Evolutionary conservation across 495 filamentous ascomycete genomes (phyloP).

Genomic region (Xylaria telfairii): DNA sequence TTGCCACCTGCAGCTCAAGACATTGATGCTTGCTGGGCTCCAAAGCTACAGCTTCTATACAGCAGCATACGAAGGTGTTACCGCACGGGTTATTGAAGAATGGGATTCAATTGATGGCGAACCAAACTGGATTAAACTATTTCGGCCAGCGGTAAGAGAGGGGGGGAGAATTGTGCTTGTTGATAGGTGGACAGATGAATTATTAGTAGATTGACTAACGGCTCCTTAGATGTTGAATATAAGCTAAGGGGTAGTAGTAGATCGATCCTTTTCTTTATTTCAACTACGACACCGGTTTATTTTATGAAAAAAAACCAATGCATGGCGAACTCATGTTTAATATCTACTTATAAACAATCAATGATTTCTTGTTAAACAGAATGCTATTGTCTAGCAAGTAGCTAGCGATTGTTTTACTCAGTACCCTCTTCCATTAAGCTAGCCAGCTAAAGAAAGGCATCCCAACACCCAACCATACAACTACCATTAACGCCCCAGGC

Average conservation of each 20-base stretch:
- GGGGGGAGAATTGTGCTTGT: slow-evolving; percentile 35
- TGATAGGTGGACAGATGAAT: slow-evolving; percentile 29
- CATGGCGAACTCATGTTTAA: no score
- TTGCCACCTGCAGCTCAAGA: slow-evolving; percentile 31
- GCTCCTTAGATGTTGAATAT: no score
- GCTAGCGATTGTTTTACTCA: slow-evolving; percentile 26
- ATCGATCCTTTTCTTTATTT: no score
- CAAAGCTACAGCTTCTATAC: slow-evolving; percentile 37
- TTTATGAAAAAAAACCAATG: no score
- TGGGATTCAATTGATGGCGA: slow-evolving; percentile 30
- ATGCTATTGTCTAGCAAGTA: no score
- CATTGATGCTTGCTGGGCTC: slow-evolving; percentile 37
- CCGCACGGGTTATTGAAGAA: slow-evolving; percentile 25
- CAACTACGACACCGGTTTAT: no score
- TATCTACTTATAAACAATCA: no score
- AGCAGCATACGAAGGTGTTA: slow-evolving; percentile 24
- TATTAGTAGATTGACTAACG: no score
- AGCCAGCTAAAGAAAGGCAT: background rate
- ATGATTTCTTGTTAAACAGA: no score
- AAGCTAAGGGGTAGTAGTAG: no score
- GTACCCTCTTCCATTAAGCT: slow-evolving; percentile 23
- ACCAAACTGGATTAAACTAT: slow-evolving; percentile 40
- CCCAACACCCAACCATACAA: no score
- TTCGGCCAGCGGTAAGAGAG: slow-evolving; percentile 30
- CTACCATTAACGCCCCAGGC: slow-evolving; percentile 31